Evolutionary conservation across 768 basidiomycete species (phyloP).

Genomic region (Amyloporia xantha): DNA sequence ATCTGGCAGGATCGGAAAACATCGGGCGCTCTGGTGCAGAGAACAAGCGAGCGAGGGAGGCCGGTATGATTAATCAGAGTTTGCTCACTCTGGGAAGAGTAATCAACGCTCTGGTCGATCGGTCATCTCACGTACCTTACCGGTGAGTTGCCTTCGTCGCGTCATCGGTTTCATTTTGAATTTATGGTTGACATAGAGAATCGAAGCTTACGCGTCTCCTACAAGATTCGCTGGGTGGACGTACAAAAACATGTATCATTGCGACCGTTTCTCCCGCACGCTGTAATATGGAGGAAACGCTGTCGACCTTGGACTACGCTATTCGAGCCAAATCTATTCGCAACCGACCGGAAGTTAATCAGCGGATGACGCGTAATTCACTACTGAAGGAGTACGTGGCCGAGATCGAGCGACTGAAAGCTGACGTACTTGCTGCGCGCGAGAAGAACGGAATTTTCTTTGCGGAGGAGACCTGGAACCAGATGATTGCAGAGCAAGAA

Average conservation of each 20-base stretch:
- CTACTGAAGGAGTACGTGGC: constrained; percentile 89
- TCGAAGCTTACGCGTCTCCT: constrained; percentile 95
- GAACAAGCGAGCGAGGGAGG: constrained; percentile 90
- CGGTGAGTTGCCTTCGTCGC: constrained; percentile 49
- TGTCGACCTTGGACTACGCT: constrained; percentile 96
- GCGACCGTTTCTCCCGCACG: constrained; percentile 93
- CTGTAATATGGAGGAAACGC: constrained; percentile 93
- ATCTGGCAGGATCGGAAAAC: constrained; percentile 96
- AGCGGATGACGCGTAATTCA: constrained; percentile 87
- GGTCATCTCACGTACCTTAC: constrained; percentile 88
- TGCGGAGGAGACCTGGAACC: constrained; percentile 84
- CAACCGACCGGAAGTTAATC: constrained; percentile 93
- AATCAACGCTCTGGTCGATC: constrained; percentile 93
- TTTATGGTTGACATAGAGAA: constrained; percentile 49
- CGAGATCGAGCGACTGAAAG: constrained; percentile 91
- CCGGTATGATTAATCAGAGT: constrained; percentile 98
- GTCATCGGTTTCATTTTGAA: constrained; percentile 1
- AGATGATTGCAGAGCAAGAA: constrained; percentile 74
- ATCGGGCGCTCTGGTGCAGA: constrained; percentile 95
- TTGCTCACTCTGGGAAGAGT: constrained; percentile 94
- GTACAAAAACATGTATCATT: constrained; percentile 96
- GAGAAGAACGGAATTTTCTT: constrained; percentile 97
- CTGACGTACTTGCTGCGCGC: constrained; percentile 82
- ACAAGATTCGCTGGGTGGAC: constrained; percentile 97
- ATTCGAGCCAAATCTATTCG: constrained; percentile 91